These are phyloP conservation scores for Claviceps humidiphila DNA, from an alignment of 2,329 filamentous ascomycete genomes.

Conservation along the genomic window DNA sequence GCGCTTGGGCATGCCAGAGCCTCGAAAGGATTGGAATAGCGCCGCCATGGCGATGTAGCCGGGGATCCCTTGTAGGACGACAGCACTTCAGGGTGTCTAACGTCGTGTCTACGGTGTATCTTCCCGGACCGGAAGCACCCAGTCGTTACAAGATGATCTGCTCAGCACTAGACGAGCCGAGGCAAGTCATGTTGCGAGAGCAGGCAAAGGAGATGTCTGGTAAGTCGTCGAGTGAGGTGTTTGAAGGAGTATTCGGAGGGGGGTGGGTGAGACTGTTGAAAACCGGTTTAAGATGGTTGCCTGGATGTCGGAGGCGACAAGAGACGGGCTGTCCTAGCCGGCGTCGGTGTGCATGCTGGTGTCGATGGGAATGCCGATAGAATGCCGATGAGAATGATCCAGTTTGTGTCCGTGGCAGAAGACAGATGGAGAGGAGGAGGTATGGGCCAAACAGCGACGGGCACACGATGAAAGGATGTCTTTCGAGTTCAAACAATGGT, in stretches of 20 bases:
- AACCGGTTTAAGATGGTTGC: background rate
- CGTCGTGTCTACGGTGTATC: background rate
- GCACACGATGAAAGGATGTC: background rate
- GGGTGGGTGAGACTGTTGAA: too few species aligned
- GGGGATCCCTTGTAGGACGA: background rate
- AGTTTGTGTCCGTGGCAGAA: background rate
- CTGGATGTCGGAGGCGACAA: background rate
- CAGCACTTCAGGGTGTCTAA: background rate
- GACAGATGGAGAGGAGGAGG: background rate
- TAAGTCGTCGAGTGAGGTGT: background rate
- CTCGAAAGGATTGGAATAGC: slow-evolving; percentile 52
- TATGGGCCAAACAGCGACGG: background rate
- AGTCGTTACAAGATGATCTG: slow-evolving; percentile 19
- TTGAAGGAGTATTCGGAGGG: too few species aligned
- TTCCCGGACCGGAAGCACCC: slow-evolving; percentile 4
- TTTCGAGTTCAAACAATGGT: background rate
- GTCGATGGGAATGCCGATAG: background rate
- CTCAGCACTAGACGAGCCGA: slow-evolving; percentile 23
- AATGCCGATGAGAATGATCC: background rate
- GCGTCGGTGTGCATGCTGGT: background rate
- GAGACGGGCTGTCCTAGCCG: background rate
- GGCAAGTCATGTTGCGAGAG: slow-evolving; percentile 18
- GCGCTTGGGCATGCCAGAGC: slow-evolving; percentile 73
- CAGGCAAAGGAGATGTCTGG: slow-evolving; percentile 1
- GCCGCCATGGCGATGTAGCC: slow-evolving; percentile 45